Base-by-base conservation (phyloP, 305 asterid species). In the Andrographis paniculata region DNA sequence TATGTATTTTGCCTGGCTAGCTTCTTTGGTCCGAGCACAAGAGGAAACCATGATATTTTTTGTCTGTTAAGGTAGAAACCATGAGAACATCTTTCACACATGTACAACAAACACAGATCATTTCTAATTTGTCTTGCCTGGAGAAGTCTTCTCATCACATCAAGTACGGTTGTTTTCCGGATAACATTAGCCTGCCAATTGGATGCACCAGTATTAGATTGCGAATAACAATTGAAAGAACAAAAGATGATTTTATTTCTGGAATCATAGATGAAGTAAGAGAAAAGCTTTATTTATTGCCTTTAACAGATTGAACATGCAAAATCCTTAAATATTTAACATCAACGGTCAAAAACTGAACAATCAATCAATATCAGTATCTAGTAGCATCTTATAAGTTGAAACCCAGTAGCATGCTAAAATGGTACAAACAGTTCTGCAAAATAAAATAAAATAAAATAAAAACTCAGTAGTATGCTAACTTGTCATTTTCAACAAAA, bases 91-190 rank as follows among this genome's bases (percentile, higher is more conserved):
- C 31, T 48, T 31, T 17, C 46, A 48, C 30, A 57, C 48, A 22
- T 12, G 50, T 14, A 33, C 27, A 55, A 59, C 49, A 55, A 57
- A 69, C 40, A 6, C 48, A 33, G 38, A 62, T 37, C 24, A 44
- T 23, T 11, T 45, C 9, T 8, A 24, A 24, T 37, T 27, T 60
- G 20, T 43, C 89, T 73, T 66, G 69, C 99, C 96, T 87, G 99
- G 50, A 92, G 99, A 65, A 92, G 96, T 58, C 99, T 81, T 69
- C 99, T 79, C 99, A 92, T 92, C 65, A 92, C 99, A 73, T 87
- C 97, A 55, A 92, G 86, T 54, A 92, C 99, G 38, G 97, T 87
- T 14, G 99, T 92, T 79, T 92, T 92, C 48, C 97, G 81, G 53
- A 92, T 87, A 48, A 87, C 93, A 75, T 82, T 92, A 48, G 97